Evolutionary conservation across 2,329 filamentous ascomycete species (phyloP).

Genomic region (Penicillium expansum): DNA sequence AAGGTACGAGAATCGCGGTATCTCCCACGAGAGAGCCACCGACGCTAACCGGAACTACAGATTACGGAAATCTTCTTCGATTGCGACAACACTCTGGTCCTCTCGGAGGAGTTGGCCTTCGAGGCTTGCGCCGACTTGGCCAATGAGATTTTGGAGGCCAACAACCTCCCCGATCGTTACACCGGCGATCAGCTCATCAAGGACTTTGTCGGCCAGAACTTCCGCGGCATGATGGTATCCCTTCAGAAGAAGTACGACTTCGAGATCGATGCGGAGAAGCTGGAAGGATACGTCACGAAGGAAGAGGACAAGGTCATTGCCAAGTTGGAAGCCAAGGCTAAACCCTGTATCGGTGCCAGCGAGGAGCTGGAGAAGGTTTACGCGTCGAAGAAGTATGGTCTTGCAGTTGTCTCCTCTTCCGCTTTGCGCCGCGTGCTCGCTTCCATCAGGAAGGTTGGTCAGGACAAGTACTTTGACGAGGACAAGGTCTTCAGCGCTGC

Average conservation of each 20-base stretch:
- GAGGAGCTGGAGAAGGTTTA: slow-evolving; percentile 65
- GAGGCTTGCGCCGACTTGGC: slow-evolving; percentile 85
- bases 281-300: slow-evolving; percentile 69
- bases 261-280: slow-evolving; percentile 63
- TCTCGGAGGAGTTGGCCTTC: slow-evolving; percentile 87
- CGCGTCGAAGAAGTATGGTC: slow-evolving; percentile 61
- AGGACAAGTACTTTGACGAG: slow-evolving; percentile 75
- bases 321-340: slow-evolving; percentile 67
- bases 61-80: slow-evolving; percentile 73
- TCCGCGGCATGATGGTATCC: slow-evolving; percentile 81
- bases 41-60: slow-evolving; percentile 36
- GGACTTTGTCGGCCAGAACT: slow-evolving; percentile 92
- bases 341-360: slow-evolving; percentile 67
- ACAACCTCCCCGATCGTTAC: slow-evolving; percentile 66
- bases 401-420: slow-evolving; percentile 79
- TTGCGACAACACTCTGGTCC: slow-evolving; percentile 83
- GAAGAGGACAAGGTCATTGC: slow-evolving; percentile 83
- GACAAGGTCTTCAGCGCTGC: slow-evolving; percentile 79
- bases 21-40: slow-evolving; percentile 5
- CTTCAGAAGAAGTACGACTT: slow-evolving; percentile 76
- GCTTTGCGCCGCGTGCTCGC: slow-evolving; percentile 75
- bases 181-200: slow-evolving; percentile 73
- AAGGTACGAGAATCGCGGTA: slow-evolving; percentile 29
- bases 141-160: slow-evolving; percentile 75
- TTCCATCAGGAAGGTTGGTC: slow-evolving; percentile 73